Conservation (phyloP, 768 basidiomycete genomes). For the Suillus paluster region DNA sequence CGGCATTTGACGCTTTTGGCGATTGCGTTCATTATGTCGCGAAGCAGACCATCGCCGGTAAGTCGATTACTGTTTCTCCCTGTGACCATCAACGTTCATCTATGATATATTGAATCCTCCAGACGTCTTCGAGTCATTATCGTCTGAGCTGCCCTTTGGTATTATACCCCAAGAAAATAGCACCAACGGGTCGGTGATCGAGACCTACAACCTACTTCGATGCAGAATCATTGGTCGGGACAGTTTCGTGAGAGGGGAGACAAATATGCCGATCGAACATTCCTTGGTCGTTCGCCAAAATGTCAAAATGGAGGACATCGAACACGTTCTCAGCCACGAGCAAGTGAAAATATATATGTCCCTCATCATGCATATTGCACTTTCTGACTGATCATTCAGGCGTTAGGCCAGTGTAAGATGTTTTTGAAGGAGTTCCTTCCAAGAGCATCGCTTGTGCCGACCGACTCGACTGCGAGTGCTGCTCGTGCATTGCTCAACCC, state of each 20-base stretch:
- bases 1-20: constrained; percentile 51
- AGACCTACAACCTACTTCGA: constrained; percentile 73
- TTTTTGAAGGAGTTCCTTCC: constrained; percentile 64
- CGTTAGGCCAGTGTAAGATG: constrained; percentile 75
- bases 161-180: constrained; percentile 86
- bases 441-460: constrained; percentile 52
- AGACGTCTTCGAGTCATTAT: constrained; percentile 66
- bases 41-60: constrained; percentile 45
- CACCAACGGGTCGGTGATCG: constrained; percentile 71
- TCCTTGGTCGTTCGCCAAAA: constrained; percentile 69
- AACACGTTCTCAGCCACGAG: constrained; percentile 74
- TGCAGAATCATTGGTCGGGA: constrained; percentile 38
- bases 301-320: constrained; percentile 56
- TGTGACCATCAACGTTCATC: background rate
- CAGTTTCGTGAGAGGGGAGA: constrained; percentile 63
- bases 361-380: constrained; percentile 8
- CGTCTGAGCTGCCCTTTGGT: constrained; percentile 48
- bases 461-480: constrained; percentile 75
- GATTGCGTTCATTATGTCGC: constrained; percentile 47
- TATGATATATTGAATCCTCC: constrained; percentile 8
- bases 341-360: constrained; percentile 51
- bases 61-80: constrained; percentile 13
- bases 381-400: constrained; percentile 45
- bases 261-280: constrained; percentile 65
- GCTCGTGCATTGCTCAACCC: constrained; percentile 48